Percentiles rank a stretch among this genome's conserved stretches.
Conservation (phyloP, 2,329 filamentous ascomycete species). For the Fusarium temperatum region DNA sequence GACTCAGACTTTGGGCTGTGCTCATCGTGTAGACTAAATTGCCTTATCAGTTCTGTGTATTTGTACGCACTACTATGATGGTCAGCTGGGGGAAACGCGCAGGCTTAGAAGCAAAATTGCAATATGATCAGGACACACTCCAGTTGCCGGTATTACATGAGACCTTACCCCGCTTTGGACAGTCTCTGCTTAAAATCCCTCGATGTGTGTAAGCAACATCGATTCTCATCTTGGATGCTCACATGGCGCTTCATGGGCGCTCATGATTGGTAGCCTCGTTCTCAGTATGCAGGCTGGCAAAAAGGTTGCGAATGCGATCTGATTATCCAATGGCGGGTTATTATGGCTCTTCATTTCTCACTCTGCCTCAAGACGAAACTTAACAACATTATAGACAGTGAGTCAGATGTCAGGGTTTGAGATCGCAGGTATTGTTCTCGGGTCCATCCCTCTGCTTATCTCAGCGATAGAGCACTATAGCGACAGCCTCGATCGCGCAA, state of each 20-base stretch:
- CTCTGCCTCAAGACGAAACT: rapidly evolving
- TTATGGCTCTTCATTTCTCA: not conserved
- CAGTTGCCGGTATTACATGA: rapidly evolving
- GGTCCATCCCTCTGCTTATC: not conserved
- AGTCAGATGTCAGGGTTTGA: not conserved
- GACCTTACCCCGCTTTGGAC: not conserved
- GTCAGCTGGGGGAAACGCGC: not conserved
- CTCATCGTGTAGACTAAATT: not conserved
- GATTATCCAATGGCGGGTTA: not conserved
- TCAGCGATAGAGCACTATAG: not conserved
- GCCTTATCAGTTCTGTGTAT: not conserved
- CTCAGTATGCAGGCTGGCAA: not conserved
- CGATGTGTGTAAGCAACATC: not conserved
- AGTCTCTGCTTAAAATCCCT: not conserved
- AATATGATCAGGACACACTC: not conserved
- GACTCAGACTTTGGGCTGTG: not conserved
- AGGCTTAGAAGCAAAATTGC: too few species aligned
- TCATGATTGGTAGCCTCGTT: not conserved
- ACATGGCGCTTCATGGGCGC: rapidly evolving
- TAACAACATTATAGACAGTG: rapidly evolving
- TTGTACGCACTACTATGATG: rapidly evolving
- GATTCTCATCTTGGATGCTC: not conserved
- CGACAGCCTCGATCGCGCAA: not conserved
- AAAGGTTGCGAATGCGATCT: not conserved
- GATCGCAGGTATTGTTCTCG: not conserved